phyloP scores from a whole-genome alignment of 306 rosid species.

The Ziziphus jujuba region DNA sequence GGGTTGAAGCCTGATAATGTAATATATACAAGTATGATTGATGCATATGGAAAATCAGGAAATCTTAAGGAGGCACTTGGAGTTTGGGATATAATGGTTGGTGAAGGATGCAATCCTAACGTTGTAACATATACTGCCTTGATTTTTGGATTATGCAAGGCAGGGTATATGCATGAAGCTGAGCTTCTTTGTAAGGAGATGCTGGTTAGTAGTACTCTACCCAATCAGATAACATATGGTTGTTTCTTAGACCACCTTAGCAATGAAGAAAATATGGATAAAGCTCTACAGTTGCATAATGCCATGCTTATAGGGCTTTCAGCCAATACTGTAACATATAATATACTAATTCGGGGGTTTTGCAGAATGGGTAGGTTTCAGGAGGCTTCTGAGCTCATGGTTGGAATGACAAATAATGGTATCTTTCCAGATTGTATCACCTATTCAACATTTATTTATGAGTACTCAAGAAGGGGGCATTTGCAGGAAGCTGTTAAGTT shows the following conservation, averaged over 20 bases:
- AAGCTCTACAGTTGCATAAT: constrained; percentile 71
- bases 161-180: constrained; percentile 65
- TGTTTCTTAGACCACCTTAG: constrained; percentile 75
- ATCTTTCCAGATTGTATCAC: constrained; percentile 79
- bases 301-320: constrained; percentile 61
- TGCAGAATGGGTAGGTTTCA: constrained; percentile 72
- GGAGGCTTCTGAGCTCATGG: constrained; percentile 66
- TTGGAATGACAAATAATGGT: constrained; percentile 62
- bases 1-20: constrained; percentile 74
- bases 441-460: constrained; percentile 79
- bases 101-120: constrained; percentile 74
- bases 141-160: constrained; percentile 81
- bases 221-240: constrained; percentile 74
- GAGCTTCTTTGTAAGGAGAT: constrained; percentile 63
- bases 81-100: constrained; percentile 71
- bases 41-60: constrained; percentile 69
- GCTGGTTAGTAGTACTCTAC: constrained; percentile 44
- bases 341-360: constrained; percentile 81
- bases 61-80: constrained; percentile 56
- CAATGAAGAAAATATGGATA: constrained; percentile 70
- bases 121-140: constrained; percentile 79
- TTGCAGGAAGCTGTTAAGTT: constrained; percentile 57
- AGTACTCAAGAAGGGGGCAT: constrained; percentile 68
- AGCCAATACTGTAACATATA: constrained; percentile 74
- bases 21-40: constrained; percentile 83